Conservation (phyloP, 2,329 filamentous ascomycete species). For the Periconia sp. region DNA sequence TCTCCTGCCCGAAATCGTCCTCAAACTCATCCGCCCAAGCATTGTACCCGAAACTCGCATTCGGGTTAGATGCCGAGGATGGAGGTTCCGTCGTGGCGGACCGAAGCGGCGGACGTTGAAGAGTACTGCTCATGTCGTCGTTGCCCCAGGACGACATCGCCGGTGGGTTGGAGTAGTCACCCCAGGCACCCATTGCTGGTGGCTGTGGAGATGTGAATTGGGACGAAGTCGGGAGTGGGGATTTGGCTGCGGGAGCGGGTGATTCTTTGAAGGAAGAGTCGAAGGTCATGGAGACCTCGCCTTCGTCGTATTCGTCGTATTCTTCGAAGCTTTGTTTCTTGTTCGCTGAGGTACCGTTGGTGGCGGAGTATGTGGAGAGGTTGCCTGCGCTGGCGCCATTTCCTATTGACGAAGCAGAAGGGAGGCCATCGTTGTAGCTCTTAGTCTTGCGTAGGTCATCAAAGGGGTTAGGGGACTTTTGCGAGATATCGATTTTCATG, state of each 20-base stretch:
- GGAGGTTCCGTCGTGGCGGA: slow-evolving; percentile 30
- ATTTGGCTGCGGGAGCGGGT: slow-evolving; percentile 14
- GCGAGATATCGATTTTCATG: slow-evolving; percentile 68
- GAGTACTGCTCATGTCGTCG: not conserved
- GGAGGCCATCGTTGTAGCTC: slow-evolving; percentile 43
- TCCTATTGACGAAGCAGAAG: slow-evolving; percentile 6
- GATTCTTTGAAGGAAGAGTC: slow-evolving; percentile 41
- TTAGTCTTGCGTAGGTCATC: slow-evolving; percentile 43
- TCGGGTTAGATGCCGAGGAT: slow-evolving; percentile 13
- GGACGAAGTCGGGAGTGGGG: slow-evolving; percentile 12
- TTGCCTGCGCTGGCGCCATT: slow-evolving; percentile 19
- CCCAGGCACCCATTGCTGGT: not conserved
- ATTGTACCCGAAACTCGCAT: slow-evolving; percentile 41
- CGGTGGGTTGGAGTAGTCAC: not conserved
- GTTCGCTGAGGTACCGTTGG: slow-evolving; percentile 4
- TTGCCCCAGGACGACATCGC: not conserved
- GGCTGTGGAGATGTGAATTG: slow-evolving; percentile 14
- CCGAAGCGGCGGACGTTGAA: slow-evolving; percentile 31
- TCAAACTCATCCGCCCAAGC: slow-evolving; percentile 53
- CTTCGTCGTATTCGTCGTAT: slow-evolving; percentile 39
- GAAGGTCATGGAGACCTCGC: slow-evolving; percentile 47
- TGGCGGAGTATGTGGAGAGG: slow-evolving; percentile 18
- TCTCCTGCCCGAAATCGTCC: slow-evolving; percentile 49
- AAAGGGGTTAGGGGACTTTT: slow-evolving; percentile 19
- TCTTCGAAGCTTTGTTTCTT: slow-evolving; percentile 30